Evolutionary conservation across 371 early-diverging fungal species (phyloP), one percentile per base, ranked within the genome.

Genomic region (Apophysomyces ossiformis): DNA sequence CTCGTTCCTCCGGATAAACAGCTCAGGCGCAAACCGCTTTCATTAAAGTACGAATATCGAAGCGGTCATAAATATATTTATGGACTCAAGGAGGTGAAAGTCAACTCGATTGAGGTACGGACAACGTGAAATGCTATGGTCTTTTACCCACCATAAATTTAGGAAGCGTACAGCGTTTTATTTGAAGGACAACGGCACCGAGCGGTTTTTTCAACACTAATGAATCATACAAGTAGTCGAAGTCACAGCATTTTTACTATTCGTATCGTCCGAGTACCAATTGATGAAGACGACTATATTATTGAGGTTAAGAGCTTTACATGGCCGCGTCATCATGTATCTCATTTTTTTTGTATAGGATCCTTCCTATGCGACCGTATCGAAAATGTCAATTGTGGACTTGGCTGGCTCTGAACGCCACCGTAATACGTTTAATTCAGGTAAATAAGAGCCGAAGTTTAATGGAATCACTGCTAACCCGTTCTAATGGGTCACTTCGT

Each of bases 381-480:
- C 86, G 3, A 82, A 85, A 21, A 63, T 96, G 60, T 89, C 88
- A 4, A 84, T 99, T 61, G 96, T 99, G 13, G 99, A 99, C 77
- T 71, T 99, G 64, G 99, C 99, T 16, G 99, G 99, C 15, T 91
- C 92, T 32, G 99, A 99, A 77, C 85, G 99, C 58, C 86, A 92
- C 45, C 79, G 88, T 45, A 90, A 90, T 67, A 95, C 97, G 4
- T 79, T 87, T 0, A 93, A 89, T 43, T 84, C 87, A 0, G 96
- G 95, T 39, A 92, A 92, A 41, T 72, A 90, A 43, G 75, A 88
- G 62, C 26, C 26, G 1, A 26, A 26, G 1, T 26, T 2, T 26
- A 87, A 86, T 61, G 95, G 95, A 70, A 89, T 1, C 15, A 39
- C 11, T 43, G 9, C 57, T 38, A 38, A n/a, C 43, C 7, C 5